phyloP scores from a whole-genome alignment of 2,329 filamentous ascomycete species.

The Sclerotinia glacialis region DNA sequence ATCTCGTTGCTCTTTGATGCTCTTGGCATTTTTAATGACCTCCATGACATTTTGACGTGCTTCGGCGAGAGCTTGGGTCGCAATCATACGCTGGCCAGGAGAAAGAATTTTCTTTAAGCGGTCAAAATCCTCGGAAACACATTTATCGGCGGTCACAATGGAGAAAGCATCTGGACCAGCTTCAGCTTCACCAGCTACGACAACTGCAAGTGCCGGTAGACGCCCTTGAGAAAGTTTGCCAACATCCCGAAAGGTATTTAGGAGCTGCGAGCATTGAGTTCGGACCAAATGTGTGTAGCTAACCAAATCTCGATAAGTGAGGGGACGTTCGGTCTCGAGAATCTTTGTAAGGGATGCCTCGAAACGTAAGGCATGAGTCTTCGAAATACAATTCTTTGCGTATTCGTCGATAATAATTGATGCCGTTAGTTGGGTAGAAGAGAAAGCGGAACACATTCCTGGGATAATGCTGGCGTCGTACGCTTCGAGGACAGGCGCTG shows the following conservation, averaged over 20 bases:
- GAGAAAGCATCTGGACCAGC: slow-evolving; percentile 93
- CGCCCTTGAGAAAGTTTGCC: slow-evolving; percentile 74
- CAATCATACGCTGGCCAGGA: slow-evolving; percentile 81
- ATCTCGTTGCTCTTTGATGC: slow-evolving; percentile 78
- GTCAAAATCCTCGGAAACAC: slow-evolving; percentile 81
- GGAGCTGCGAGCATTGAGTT: slow-evolving; percentile 84
- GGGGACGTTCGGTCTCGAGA: slow-evolving; percentile 76
- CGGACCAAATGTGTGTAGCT: slow-evolving; percentile 86
- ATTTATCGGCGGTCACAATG: slow-evolving; percentile 80
- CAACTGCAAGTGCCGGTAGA: slow-evolving; percentile 77
- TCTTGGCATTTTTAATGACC: slow-evolving; percentile 76
- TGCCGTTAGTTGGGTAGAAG: slow-evolving; percentile 81
- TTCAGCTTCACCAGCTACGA: slow-evolving; percentile 90
- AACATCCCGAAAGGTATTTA: slow-evolving; percentile 89
- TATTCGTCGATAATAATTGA: slow-evolving; percentile 88
- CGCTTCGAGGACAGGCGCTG: slow-evolving; percentile 57
- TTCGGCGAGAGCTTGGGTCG: slow-evolving; percentile 74
- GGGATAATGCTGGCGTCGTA: slow-evolving; percentile 66
- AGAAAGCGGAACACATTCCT: slow-evolving; percentile 68
- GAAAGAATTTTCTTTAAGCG: slow-evolving; percentile 84
- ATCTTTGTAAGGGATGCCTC: slow-evolving; percentile 67
- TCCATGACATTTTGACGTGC: slow-evolving; percentile 66
- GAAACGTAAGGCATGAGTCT: slow-evolving; percentile 57
- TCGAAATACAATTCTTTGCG: slow-evolving; percentile 56
- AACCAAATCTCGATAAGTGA: slow-evolving; percentile 84